phyloP scores from a whole-genome alignment of 2,329 filamentous ascomycete species.

The Phyllosticta ampelicida region DNA sequence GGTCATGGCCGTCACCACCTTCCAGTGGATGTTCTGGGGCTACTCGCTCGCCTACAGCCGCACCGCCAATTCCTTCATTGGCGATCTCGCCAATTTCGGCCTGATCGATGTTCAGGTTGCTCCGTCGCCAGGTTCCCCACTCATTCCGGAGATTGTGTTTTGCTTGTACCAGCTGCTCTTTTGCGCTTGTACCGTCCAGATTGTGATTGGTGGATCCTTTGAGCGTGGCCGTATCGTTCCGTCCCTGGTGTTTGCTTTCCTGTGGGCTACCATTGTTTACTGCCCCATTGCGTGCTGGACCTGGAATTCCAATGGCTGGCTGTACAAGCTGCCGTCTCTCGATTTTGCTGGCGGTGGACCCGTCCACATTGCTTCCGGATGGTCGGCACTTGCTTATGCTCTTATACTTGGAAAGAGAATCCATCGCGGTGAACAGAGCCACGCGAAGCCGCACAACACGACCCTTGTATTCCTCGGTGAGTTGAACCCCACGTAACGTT shows the following conservation, averaged over 20 bases:
- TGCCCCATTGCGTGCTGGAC: slow-evolving; percentile 55
- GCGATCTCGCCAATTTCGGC: slow-evolving; percentile 51
- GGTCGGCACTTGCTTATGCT: slow-evolving; percentile 52
- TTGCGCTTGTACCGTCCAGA: slow-evolving; percentile 51
- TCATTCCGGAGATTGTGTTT: slow-evolving; percentile 55
- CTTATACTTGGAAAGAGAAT: slow-evolving; percentile 51
- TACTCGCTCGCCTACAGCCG: slow-evolving; percentile 53
- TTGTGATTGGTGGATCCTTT: slow-evolving; percentile 54
- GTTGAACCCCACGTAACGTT: no score
- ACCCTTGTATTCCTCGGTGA: slow-evolving; percentile 46
- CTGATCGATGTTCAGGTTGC: slow-evolving; percentile 50
- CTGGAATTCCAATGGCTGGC: slow-evolving; percentile 57
- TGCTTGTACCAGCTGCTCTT: slow-evolving; percentile 57
- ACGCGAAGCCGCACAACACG: slow-evolving; percentile 51
- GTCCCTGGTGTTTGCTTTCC: slow-evolving; percentile 53
- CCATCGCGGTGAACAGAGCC: slow-evolving; percentile 37
- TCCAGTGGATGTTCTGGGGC: slow-evolving; percentile 56
- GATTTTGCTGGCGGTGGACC: slow-evolving; percentile 54
- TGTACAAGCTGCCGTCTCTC: slow-evolving; percentile 48
- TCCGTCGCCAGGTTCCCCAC: slow-evolving; percentile 46
- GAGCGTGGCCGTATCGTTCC: slow-evolving; percentile 53
- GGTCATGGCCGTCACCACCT: slow-evolving; percentile 45
- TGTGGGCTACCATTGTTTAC: slow-evolving; percentile 56
- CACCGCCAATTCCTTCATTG: slow-evolving; percentile 51
- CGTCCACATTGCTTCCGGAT: slow-evolving; percentile 54